These are phyloP conservation scores for Globisporangium cederbergense DNA, from an alignment of 352 stramenopile genomes.

Conservation along the genomic window DNA sequence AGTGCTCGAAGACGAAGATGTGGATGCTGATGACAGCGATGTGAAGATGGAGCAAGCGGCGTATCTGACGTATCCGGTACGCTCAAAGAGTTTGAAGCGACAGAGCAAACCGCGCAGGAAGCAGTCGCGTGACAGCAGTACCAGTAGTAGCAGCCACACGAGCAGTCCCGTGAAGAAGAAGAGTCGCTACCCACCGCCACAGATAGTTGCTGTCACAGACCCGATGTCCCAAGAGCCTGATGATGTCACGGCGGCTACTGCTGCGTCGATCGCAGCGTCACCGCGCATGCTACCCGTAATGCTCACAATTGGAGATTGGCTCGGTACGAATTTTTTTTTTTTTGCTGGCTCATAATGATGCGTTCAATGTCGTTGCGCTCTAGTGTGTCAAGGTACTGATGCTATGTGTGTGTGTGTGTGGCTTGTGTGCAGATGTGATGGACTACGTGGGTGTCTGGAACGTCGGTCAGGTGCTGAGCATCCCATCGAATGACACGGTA, in stretches of 20 bases:
- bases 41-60: not conserved
- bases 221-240: not conserved
- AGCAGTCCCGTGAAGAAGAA: not conserved
- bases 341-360: too few species aligned
- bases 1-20: not conserved
- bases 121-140: not conserved
- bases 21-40: not conserved
- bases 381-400: too few species aligned
- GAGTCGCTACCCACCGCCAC: not conserved
- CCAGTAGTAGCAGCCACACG: not conserved
- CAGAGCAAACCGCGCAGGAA: not conserved
- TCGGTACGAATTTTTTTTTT: not conserved
- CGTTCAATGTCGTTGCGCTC: too few species aligned
- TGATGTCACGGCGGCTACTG: not conserved
- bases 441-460: slow-evolving; percentile 14
- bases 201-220: not conserved
- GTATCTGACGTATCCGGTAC: too few species aligned
- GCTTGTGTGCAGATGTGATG: slow-evolving; percentile 9
- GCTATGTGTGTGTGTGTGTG: not conserved
- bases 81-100: not conserved
- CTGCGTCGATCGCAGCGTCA: not conserved
- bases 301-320: slow-evolving; percentile 6
- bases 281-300: slow-evolving; percentile 1
- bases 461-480: slow-evolving; percentile 9
- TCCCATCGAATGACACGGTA: slow-evolving; percentile 9